phyloP scores from a whole-genome alignment of 441 rosid species.

The Daphne laureola region DNA sequence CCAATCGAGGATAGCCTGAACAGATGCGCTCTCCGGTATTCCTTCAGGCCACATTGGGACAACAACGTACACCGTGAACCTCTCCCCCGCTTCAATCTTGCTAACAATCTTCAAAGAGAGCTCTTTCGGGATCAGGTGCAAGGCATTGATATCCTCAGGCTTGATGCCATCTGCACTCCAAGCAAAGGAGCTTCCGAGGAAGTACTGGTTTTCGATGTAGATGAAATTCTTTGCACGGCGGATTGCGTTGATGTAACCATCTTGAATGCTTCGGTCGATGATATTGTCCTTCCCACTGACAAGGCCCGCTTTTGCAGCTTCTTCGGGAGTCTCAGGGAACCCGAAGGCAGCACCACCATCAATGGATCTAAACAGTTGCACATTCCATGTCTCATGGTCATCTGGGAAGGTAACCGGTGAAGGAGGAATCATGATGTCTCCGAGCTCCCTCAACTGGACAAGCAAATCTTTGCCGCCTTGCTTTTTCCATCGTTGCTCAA shows the following conservation, averaged over 20 bases:
- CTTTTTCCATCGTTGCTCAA: not conserved
- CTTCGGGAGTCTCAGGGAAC: not conserved
- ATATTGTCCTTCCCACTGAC: not conserved
- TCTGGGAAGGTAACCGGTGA: not conserved
- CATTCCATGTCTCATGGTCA: not conserved
- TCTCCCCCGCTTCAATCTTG: conserved; percentile 16
- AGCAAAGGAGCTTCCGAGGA: not conserved
- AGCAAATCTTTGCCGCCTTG: not conserved
- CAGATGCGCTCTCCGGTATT: conserved; percentile 19
- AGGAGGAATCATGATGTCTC: not conserved
- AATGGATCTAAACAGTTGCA: not conserved
- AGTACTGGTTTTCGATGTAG: not conserved
- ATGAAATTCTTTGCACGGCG: not conserved
- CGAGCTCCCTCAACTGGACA: not conserved
- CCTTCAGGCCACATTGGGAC: conserved; percentile 35
- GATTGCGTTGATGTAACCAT: not conserved
- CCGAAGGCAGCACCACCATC: conserved; percentile 1
- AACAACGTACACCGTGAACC: conserved; percentile 19
- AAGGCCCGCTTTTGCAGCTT: not conserved
- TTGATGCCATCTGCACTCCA: not conserved
- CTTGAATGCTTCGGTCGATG: conserved; percentile 3
- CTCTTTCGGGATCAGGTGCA: conserved; percentile 1
- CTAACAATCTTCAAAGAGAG: conserved; percentile 1
- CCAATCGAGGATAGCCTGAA: conserved; percentile 24
- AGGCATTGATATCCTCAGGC: not conserved